phyloP scores from a whole-genome alignment of 2,329 filamentous ascomycete genomes.

The Botrytis tulipae region DNA sequence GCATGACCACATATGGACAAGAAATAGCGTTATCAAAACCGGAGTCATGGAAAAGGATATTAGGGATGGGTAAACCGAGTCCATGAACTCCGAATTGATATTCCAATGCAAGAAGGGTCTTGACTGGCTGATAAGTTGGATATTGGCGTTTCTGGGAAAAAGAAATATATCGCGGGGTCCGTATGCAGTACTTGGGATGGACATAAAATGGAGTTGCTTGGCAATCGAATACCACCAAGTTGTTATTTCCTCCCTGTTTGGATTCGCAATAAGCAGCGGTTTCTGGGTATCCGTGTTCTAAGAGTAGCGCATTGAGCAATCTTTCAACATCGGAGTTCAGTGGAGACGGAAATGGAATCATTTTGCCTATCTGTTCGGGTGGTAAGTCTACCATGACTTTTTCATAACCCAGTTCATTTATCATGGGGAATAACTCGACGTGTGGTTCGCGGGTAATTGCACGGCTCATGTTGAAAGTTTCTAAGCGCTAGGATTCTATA shows the following conservation, averaged over 20 bases:
- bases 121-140: background rate
- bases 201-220: background rate
- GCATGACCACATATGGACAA: background rate
- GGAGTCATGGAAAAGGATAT: background rate
- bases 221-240: background rate
- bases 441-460: background rate
- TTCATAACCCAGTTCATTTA: background rate
- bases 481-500: background rate
- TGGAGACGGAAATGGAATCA: background rate
- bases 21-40: background rate
- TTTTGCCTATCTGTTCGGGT: background rate
- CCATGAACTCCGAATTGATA: background rate
- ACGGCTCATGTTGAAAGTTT: background rate
- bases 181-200: background rate
- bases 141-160: background rate
- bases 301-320: background rate
- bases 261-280: rapidly evolving
- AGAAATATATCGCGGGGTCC: background rate
- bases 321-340: background rate
- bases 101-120: background rate
- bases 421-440: background rate
- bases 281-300: background rate
- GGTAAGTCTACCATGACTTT: too few species aligned
- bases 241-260: background rate
- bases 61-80: background rate